phyloP scores from a whole-genome alignment of 495 filamentous ascomycete species.

The Neurospora sp. region DNA sequence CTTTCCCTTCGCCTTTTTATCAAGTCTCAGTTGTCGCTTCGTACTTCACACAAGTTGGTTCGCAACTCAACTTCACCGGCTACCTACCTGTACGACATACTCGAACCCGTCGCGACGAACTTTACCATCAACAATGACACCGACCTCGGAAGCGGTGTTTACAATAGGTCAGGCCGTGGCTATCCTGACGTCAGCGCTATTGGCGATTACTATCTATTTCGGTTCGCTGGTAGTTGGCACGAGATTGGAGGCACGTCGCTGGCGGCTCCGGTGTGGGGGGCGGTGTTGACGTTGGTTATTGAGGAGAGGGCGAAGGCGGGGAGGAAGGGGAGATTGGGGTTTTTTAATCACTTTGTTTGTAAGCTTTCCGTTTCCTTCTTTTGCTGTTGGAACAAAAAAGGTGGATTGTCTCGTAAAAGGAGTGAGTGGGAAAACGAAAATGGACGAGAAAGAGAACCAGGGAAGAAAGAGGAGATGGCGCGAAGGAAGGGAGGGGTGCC shows the following conservation, averaged over 20 bases:
- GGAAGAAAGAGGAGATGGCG: no score
- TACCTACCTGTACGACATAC: constrained; percentile 17
- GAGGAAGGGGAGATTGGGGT: constrained; percentile 36
- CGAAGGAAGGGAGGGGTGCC: no score
- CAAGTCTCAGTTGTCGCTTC: constrained; percentile 42
- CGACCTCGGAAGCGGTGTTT: constrained; percentile 23
- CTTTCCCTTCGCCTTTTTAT: constrained; percentile 46
- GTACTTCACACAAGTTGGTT: constrained; percentile 40
- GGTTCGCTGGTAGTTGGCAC: constrained; percentile 27
- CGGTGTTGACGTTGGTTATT: constrained; percentile 53
- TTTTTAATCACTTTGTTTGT: constrained; percentile 48
- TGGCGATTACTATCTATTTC: constrained; percentile 48
- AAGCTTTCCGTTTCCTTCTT: constrained; percentile 27
- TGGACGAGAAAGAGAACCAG: neutral
- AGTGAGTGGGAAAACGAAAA: neutral
- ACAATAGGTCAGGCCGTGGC: constrained; percentile 49
- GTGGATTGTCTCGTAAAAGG: no score
- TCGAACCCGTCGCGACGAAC: constrained; percentile 7
- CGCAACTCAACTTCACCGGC: constrained; percentile 4
- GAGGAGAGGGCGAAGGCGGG: constrained; percentile 47
- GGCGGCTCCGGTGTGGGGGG: constrained; percentile 47
- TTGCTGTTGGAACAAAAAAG: neutral
- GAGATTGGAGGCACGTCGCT: constrained; percentile 47
- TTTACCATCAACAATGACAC: constrained; percentile 1
- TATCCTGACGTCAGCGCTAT: constrained; percentile 58